Conservation (phyloP, 257 asterid genomes). For the Marsdenia floribunda region DNA sequence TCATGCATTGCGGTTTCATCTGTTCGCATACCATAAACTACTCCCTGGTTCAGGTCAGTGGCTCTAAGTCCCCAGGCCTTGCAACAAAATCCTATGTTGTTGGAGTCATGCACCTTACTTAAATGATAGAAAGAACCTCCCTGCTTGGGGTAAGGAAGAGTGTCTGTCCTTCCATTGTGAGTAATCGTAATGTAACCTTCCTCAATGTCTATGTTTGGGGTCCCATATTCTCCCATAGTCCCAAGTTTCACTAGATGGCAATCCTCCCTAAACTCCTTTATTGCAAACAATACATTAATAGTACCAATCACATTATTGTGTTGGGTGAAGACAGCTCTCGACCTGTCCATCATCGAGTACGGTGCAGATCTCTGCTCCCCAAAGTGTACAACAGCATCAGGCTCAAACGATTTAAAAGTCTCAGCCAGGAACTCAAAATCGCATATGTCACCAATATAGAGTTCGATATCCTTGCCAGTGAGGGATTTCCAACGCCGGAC, state of each 20-base stretch:
- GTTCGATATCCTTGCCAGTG: constrained; percentile 66
- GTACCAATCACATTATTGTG: constrained; percentile 92
- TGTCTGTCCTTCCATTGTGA: constrained; percentile 89
- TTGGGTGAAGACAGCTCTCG: constrained; percentile 86
- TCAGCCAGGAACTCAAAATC: constrained; percentile 87
- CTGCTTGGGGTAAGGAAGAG: constrained; percentile 92
- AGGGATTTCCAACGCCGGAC: constrained; percentile 76
- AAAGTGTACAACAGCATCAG: constrained; percentile 87
- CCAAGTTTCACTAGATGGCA: constrained; percentile 97
- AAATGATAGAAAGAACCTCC: constrained; percentile 92
- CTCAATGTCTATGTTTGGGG: constrained; percentile 93
- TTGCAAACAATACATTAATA: constrained; percentile 82
- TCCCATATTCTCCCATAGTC: constrained; percentile 99
- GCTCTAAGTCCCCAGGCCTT: constrained; percentile 97
- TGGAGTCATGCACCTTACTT: constrained; percentile 94
- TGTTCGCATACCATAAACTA: constrained; percentile 83
- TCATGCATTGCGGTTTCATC: constrained; percentile 90
- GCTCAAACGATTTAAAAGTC: constrained; percentile 67
- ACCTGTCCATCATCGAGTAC: constrained; percentile 92
- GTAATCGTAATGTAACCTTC: constrained; percentile 88
- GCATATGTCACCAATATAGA: constrained; percentile 75
- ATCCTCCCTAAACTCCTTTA: constrained; percentile 79
- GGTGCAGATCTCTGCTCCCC: constrained; percentile 99
- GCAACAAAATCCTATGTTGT: constrained; percentile 87
- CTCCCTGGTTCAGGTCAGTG: constrained; percentile 93